Conservation (phyloP, 768 basidiomycete genomes). For the Macrolepiota fuliginosa region DNA sequence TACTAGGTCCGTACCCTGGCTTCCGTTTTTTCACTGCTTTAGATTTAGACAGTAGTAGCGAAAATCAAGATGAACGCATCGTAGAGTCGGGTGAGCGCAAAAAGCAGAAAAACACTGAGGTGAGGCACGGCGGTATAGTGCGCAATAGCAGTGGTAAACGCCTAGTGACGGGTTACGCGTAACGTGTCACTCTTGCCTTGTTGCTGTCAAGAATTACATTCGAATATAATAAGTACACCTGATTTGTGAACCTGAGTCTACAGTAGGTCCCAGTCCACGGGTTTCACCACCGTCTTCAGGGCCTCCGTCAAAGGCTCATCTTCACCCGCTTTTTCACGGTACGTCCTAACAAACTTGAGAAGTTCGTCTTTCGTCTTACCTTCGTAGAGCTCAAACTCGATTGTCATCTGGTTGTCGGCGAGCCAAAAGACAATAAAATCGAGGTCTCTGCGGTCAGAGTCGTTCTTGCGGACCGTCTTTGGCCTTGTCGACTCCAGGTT, state of each 20-base stretch:
- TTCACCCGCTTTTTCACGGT: conserved; percentile 9
- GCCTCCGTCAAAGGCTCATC: conserved; percentile 17
- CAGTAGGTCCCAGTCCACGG: conserved; percentile 19
- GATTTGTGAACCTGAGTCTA: not conserved
- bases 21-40: too few relatives aligned
- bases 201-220: too few relatives aligned
- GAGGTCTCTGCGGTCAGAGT: conserved; percentile 20
- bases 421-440: conserved; percentile 23
- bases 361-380: conserved; percentile 21
- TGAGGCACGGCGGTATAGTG: too few relatives aligned
- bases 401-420: conserved; percentile 15
- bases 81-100: too few relatives aligned
- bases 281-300: conserved; percentile 17
- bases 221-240: too few relatives aligned
- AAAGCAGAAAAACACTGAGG: too few relatives aligned
- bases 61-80: too few relatives aligned
- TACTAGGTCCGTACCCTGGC: too few relatives aligned
- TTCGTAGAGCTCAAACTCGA: conserved; percentile 13
- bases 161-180: too few relatives aligned
- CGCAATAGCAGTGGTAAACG: too few relatives aligned
- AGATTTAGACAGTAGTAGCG: too few relatives aligned
- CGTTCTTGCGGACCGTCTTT: conserved; percentile 21
- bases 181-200: too few relatives aligned
- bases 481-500: conserved; percentile 22
- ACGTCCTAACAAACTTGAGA: conserved; percentile 18